Base-by-base conservation (phyloP, 2,329 filamentous ascomycete species). In the Parastagonospora nodorum region DNA sequence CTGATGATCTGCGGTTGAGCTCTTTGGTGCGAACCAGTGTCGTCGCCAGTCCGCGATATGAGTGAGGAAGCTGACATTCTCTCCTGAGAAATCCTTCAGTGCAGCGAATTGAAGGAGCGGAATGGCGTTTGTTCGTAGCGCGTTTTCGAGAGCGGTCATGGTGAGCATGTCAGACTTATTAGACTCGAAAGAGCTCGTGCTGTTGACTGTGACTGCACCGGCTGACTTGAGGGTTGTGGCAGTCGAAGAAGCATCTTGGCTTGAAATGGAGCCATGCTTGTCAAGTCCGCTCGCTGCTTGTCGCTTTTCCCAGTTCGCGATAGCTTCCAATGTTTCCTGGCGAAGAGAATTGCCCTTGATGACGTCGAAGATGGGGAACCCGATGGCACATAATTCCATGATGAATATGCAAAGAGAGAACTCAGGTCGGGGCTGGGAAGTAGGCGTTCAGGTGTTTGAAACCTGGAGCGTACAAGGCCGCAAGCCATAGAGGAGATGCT, bases 21-120 rank as follows among this genome's bases (percentile, higher is more conserved):
- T 28, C 31, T 61, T 61, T 7, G 61, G 51, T 12, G 57, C 48
- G 36, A 66, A 58, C 70, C 70, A 73, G 42, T 55, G 53, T n/a
- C 58, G 54, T 43, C 62, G 66, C 70, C 70, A 73, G n/a, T 69
- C 62, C 12, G 61, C 57, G 37, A 72, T 50, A 19, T 69, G 60
- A 2, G 63, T 71, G 5, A 73, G 61, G 44, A 73, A 73, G 53
- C 68, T 69, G 31, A 73, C 60, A 29, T 71, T 72, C 31, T 71
- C 70, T 12, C 69, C 69, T 4, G 60, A 68, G 46, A 72, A 73
- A 37, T 73, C 69, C 35, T 71, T 69, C 1, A 72, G 47, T 0
- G 68, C 67, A 24, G 69, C 68, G 32, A 72, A 73, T 15, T 66
- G 51, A 1, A 72, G 59, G 3, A 72, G 59, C 5, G 69, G 69